Evolutionary conservation across 306 rosid species (phyloP), one percentile per base, ranked within the genome.

Genomic region (barrel medic (Medicago truncatula)): DNA sequence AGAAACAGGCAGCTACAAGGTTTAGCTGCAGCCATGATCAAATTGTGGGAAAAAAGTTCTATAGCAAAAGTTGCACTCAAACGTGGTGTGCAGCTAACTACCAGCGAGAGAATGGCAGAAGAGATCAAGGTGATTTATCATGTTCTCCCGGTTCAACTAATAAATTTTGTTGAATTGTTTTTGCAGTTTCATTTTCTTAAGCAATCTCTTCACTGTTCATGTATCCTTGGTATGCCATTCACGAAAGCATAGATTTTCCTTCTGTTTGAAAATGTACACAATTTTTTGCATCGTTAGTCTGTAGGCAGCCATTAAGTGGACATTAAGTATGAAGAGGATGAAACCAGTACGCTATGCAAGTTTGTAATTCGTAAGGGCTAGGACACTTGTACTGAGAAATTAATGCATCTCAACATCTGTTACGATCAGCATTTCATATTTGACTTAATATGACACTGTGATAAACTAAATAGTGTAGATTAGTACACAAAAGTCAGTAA

Each of bases 91-190:
- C 99, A 92, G 82, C 83, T 95, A 74, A 95, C 97, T 63, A 92
- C 99, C 63, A 95, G 97, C 73, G 99, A 95, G 82, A 89, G 99
- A 85, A 95, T 95, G 99, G 97, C 97, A 67, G 99, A 95, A 80
- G 97, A 95, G 31, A 81, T 95, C 81, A 95, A 95, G 99, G 99
- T 92, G 85, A 81, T 78, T 21, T 57, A 74, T 69, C 50, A 58
- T 67, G 66, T 66, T 43, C 81, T 74, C 61, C 54, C 54, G 56
- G 46, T 70, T 74, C 72, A 18, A 10, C 57, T 71, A 36, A 13
- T 68, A 53, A 71, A 53, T 31, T 71, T 31, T 81, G 44, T 75
- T 69, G 66, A 57, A 49, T 54, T 23, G 47, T 62, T 43, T 36
- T 41, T 50, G 9, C 47, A 53, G 66, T 20, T 78, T 66, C 25